Percentiles rank a stretch among this genome's conserved stretches.
Conservation (phyloP, 2,329 filamentous ascomycete species). For the Byssoonygena ceratinophila region DNA sequence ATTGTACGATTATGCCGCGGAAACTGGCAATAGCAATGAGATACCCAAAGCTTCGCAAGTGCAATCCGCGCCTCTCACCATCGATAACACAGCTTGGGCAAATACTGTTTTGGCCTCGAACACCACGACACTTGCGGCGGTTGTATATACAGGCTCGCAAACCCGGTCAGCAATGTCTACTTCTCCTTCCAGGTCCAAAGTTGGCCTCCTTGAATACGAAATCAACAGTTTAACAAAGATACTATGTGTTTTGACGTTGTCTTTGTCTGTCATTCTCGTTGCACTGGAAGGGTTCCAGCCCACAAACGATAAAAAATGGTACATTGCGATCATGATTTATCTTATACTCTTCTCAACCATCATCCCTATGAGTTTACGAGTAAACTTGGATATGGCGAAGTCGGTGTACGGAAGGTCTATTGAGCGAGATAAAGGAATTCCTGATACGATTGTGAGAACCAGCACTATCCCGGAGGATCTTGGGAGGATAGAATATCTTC, state of each 20-base stretch:
- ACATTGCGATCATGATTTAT: conserved; percentile 96
- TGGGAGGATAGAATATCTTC: conserved; percentile 85
- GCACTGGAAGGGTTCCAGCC: conserved; percentile 69
- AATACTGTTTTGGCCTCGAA: conserved; percentile 95
- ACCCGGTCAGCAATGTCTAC: conserved; percentile 91
- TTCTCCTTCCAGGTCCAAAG: conserved; percentile 82
- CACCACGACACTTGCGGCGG: conserved; percentile 74
- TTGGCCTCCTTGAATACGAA: conserved; percentile 83
- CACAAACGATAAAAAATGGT: conserved; percentile 55
- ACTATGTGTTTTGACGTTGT: conserved; percentile 75
- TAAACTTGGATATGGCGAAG: conserved; percentile 96
- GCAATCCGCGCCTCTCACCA: conserved; percentile 64
- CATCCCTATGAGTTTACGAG: conserved; percentile 88
- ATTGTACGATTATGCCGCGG: conserved; percentile 37
- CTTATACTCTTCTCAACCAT: conserved; percentile 98
- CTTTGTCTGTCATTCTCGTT: conserved; percentile 77
- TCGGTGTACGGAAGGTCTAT: conserved; percentile 94
- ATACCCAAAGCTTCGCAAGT: conserved; percentile 18
- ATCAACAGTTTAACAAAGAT: conserved; percentile 98
- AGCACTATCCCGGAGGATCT: conserved; percentile 96
- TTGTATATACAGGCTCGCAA: conserved; percentile 89
- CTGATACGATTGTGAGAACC: conserved; percentile 83
- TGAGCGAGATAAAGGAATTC: conserved; percentile 78
- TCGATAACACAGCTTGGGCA: conserved; percentile 97
- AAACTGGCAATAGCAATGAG: conserved; percentile 16